Evolutionary conservation across 139 green algal genomes (phyloP), one percentile per base, ranked within the genome.

Genomic region (Mesotaenium endlicherianum): DNA sequence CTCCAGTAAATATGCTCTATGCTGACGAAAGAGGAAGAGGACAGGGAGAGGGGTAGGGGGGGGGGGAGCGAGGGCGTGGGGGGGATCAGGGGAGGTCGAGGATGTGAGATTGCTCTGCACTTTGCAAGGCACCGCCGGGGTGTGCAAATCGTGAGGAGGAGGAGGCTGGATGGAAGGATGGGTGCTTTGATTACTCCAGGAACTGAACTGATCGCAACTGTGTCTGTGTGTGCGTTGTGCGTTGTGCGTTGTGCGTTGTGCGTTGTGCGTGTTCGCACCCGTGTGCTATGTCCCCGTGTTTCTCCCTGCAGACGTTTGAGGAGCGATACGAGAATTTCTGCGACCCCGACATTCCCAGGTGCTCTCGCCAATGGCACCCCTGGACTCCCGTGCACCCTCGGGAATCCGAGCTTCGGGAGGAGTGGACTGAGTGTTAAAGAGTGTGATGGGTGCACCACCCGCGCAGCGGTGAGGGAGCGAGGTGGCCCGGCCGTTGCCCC

Each of bases 341-440:
- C 20, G 70, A 78, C 38, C 70, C 70, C 2, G 70, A 78, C 40
- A 78, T 78, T 26, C 70, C 70, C 20, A 79, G n/a, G n/a, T n/a
- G n/a, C n/a, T n/a, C n/a, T n/a, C n/a, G n/a, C n/a, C n/a, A n/a
- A n/a, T n/a, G n/a, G n/a, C n/a, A n/a, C n/a, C n/a, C n/a, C n/a
- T n/a, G n/a, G n/a, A n/a, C n/a, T n/a, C n/a, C n/a, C n/a, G n/a
- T n/a, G n/a, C n/a, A n/a, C n/a, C n/a, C n/a, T n/a, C n/a, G n/a
- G n/a, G n/a, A n/a, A n/a, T n/a, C n/a, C n/a, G n/a, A n/a, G n/a
- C n/a, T n/a, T n/a, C n/a, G n/a, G n/a, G n/a, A n/a, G n/a, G n/a
- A n/a, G n/a, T n/a, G n/a, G n/a, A n/a, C n/a, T n/a, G n/a, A n/a
- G n/a, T n/a, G n/a, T n/a, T n/a, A n/a, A n/a, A n/a, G n/a, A n/a